Evolutionary conservation across 192 early-diverging fungal genomes (phyloP), one percentile per base, ranked within the genome.

Genomic region (Pecoramyces ruminantium): DNA sequence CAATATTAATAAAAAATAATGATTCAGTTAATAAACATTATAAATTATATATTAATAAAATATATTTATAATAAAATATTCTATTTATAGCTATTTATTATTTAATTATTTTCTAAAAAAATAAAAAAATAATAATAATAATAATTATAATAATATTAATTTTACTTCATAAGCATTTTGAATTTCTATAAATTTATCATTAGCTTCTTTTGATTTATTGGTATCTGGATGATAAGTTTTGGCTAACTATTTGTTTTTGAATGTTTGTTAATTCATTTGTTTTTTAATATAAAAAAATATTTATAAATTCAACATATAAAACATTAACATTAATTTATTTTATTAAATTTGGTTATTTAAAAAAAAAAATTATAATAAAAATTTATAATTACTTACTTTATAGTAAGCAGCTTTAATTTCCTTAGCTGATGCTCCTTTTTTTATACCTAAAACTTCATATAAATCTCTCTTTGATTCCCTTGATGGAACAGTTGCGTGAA

Each of bases 321-420:
- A 85, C 29, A 30, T n/a, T n/a, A n/a, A n/a, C n/a, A n/a, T n/a
- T n/a, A n/a, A n/a, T n/a, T n/a, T n/a, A n/a, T n/a, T n/a, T n/a
- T n/a, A n/a, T n/a, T n/a, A n/a, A n/a, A n/a, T n/a, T n/a, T n/a
- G n/a, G n/a, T n/a, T n/a, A n/a, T n/a, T n/a, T n/a, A n/a, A n/a
- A n/a, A n/a, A n/a, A n/a, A n/a, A n/a, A n/a, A n/a, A n/a, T n/a
- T n/a, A n/a, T n/a, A n/a, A 28, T 28, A 80, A 25, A 30, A 21
- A 14, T 77, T 2, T 14, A 11, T 28, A 18, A 77, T 14, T n/a
- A 18, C 82, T 40, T 89, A 93, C 92, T 82, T 91, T 87, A 86
- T 99, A 99, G 88, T 99, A 99, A 16, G 95, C 94, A 86, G 97
- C 96, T 85, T 99, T 99, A 85, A 99, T 97, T 78, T 99, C 96